Evolutionary conservation across 169 alveolate species (phyloP).

Genomic region (Babesia ovis): DNA sequence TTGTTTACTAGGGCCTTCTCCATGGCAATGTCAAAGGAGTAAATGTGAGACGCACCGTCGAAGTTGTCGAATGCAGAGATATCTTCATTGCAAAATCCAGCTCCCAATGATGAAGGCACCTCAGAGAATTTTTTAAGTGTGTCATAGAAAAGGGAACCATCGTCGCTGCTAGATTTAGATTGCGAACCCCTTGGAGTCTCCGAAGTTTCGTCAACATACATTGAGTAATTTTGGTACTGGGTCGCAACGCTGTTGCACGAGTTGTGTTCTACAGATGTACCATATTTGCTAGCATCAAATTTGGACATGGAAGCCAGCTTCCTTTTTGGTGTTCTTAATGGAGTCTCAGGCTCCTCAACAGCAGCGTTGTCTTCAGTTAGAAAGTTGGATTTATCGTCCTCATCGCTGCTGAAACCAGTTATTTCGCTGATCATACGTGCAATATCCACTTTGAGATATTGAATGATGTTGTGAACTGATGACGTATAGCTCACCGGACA

Average conservation of each 20-base stretch:
- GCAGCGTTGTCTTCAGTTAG: neutral
- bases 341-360: neutral
- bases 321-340: neutral
- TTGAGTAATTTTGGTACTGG: constrained; percentile 8
- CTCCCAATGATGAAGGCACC: constrained; percentile 15
- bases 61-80: constrained; percentile 77
- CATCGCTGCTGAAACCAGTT: constrained; percentile 20
- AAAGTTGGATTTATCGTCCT: neutral
- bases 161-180: neutral
- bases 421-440: constrained; percentile 8
- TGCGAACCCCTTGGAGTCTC: constrained; percentile 5
- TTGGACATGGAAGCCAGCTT: neutral
- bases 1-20: constrained; percentile 81
- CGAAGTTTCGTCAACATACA: constrained; percentile 9
- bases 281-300: neutral
- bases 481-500: constrained; percentile 50
- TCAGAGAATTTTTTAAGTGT: constrained; percentile 13
- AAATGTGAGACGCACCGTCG: constrained; percentile 85
- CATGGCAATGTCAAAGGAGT: constrained; percentile 86
- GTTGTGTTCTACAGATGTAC: neutral
- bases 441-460: constrained; percentile 29
- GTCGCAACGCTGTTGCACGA: constrained; percentile 10
- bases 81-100: constrained; percentile 83
- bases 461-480: constrained; percentile 39
- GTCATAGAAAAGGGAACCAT: constrained; percentile 6